Evolutionary conservation across 2,329 filamentous ascomycete genomes (phyloP), one percentile per base, ranked within the genome.

Genomic region (Achaetomium macrosporum): DNA sequence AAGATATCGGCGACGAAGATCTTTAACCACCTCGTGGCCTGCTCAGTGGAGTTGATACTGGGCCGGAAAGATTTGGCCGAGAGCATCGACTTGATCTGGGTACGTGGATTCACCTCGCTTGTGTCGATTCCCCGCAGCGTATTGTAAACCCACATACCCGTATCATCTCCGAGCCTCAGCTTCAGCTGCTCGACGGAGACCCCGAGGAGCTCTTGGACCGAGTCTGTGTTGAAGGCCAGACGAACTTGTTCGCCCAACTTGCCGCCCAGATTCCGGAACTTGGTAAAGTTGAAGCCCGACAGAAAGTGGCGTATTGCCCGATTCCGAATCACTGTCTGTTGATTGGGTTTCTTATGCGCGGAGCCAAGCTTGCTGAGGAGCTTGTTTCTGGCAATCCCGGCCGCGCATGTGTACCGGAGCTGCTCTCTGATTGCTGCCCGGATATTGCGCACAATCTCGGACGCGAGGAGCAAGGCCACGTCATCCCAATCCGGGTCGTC

Each of bases 401-500:
- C 92, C 7, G 92, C 96, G 70, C 91, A 96, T 4, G 92, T 97
- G 67, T 96, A 99, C 50, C 83, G 81, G 48, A 97, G 73, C 58
- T 79, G 76, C 42, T 86, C 77, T 59, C 78, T 82, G 53, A 99
- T 78, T 47, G 79, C 75, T 19, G 75, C 74, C 47, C 93, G 82
- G 16, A 97, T 79, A 55, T 82, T 77, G 17, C 89, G 82, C 33
- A 96, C 83, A 62, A 97, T 93, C 65, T 96, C 90, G 2, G 90
- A 91, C 0, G 88, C 93, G 63, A 96, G 82, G 30, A 89, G 76
- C 66, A 95, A 87, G 15, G 82, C 87, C 59, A 97, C 79, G 73
- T 99, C 93, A 68, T 99, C 92, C 93, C 93, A 99, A 70, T 99
- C 93, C 1, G 90, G 89, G 64, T 95, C 87, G 60, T 86, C 79